Percentiles rank a stretch among this genome's conserved stretches.
Evolutionary conservation across 2,329 filamentous ascomycete genomes (phyloP).

Genomic region (Chalaropsis ovoidea): DNA sequence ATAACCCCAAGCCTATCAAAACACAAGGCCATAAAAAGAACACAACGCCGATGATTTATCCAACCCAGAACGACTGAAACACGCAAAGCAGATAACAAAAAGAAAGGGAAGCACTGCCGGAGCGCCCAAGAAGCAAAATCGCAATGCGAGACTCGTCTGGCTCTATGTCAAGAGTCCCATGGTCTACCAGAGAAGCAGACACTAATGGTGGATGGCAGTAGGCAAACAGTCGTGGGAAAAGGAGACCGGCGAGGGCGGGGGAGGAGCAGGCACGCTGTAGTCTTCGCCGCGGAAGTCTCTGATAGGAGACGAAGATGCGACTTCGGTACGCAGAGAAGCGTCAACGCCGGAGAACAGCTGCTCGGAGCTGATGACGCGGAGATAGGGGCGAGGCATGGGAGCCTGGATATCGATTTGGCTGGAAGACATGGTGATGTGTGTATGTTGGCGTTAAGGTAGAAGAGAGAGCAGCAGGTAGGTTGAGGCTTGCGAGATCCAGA

Average conservation of each 20-base stretch:
- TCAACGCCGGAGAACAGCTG: conserved; percentile 47
- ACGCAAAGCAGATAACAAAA: conserved; percentile 14
- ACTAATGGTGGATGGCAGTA: conserved; percentile 11
- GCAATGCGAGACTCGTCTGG: background rate
- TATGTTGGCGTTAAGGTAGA: background rate
- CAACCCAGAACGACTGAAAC: conserved; percentile 8
- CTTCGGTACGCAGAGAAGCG: conserved; percentile 39
- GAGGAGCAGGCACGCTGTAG: conserved; percentile 55
- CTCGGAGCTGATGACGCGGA: conserved; percentile 39
- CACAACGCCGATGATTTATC: conserved; percentile 11
- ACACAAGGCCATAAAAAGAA: background rate
- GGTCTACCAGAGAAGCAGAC: background rate
- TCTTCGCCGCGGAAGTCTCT: conserved; percentile 48
- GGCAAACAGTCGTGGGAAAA: conserved; percentile 38
- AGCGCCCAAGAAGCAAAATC: background rate
- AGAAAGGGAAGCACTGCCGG: conserved; percentile 12
- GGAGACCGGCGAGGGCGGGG: conserved; percentile 54
- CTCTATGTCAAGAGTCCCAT: background rate
- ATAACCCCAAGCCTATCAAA: background rate
- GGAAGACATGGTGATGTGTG: conserved; percentile 7
- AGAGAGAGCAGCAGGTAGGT: background rate
- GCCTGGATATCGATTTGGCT: conserved; percentile 35
- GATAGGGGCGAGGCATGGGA: conserved; percentile 39
- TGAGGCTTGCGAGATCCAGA: too few relatives aligned
- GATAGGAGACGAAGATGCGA: conserved; percentile 35